Conservation (phyloP, 208 protist species). For the Leishmania tarentolae region DNA sequence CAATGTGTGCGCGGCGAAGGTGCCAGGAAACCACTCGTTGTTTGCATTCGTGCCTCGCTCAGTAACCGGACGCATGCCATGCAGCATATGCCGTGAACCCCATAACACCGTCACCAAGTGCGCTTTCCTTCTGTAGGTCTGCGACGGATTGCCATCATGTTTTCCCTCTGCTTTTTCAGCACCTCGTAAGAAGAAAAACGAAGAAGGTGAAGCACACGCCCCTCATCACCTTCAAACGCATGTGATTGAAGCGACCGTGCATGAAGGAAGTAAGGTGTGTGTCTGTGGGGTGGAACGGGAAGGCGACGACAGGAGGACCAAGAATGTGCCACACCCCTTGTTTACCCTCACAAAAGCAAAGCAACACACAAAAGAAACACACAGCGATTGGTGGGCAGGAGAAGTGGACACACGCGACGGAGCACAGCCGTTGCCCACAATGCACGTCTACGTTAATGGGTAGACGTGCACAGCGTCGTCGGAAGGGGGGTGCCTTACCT, state of each 20-base stretch:
- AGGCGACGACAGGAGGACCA: no score
- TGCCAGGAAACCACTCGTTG: background rate
- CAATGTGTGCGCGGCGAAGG: background rate
- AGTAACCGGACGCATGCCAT: background rate
- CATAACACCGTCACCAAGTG: background rate
- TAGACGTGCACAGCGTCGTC: background rate
- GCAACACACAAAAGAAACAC: background rate
- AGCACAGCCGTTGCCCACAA: background rate
- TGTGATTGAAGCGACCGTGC: no score
- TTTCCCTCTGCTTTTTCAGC: background rate
- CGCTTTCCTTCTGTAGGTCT: background rate
- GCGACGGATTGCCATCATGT: background rate
- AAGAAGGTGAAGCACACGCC: background rate
- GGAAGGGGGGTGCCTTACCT: background rate
- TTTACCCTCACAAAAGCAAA: background rate
- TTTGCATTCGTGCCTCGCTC: background rate
- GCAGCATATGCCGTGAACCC: background rate
- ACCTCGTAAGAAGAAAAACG: background rate
- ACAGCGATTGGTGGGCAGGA: background rate
- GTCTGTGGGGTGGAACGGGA: background rate
- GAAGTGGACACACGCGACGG: background rate
- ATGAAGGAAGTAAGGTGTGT: background rate
- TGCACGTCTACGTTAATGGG: background rate
- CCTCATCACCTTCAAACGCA: background rate
- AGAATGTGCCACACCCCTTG: no score